Conservation (phyloP, 257 asterid genomes). For the Solanum tacnaense region DNA sequence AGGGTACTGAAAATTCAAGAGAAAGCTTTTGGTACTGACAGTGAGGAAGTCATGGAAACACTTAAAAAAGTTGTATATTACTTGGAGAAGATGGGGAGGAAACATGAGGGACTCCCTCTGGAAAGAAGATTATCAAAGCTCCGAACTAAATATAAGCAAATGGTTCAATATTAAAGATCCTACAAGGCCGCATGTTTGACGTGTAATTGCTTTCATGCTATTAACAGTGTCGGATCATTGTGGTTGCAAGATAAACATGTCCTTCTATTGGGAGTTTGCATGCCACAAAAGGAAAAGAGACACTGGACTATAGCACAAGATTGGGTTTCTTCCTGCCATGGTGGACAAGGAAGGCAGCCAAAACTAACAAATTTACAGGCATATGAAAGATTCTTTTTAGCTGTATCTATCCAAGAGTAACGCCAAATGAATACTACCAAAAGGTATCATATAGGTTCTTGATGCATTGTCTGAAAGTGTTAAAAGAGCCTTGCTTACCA, state of each 20-base stretch:
- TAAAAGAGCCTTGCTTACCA: not conserved
- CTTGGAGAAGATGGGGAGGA: constrained; percentile 59
- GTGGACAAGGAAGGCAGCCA: not conserved
- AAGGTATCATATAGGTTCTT: not conserved
- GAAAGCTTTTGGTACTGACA: constrained; percentile 55
- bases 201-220: not conserved
- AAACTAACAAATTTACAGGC: not conserved
- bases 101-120: constrained; percentile 56
- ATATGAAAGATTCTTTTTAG: not conserved
- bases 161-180: constrained; percentile 20
- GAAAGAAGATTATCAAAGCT: constrained; percentile 55
- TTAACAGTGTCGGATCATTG: not conserved
- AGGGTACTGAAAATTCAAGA: constrained; percentile 79
- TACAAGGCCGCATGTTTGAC: not conserved
- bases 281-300: not conserved
- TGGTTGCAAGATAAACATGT: not conserved
- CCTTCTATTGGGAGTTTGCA: not conserved
- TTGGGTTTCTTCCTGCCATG: not conserved
- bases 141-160: constrained; percentile 41
- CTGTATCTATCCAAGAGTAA: not conserved
- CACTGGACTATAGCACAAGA: not conserved
- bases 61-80: constrained; percentile 59
- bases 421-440: not conserved
- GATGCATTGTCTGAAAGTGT: not conserved
- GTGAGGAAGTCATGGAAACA: constrained; percentile 68